phyloP scores from a whole-genome alignment of 1,284 basidiomycete species.

The Cryptococcus wingfieldii region DNA sequence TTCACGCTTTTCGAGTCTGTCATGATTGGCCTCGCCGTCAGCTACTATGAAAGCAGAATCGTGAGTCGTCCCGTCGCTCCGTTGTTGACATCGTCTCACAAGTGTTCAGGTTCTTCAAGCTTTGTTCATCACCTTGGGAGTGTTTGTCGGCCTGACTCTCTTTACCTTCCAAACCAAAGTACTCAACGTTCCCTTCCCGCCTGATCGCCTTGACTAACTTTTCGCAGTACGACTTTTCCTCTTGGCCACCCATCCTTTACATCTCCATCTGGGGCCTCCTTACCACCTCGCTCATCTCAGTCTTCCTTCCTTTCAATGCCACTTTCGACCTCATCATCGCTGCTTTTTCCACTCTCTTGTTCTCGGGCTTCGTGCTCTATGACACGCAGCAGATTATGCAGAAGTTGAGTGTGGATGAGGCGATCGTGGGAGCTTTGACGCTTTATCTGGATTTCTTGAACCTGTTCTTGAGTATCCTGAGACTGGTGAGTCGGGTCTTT shows the following conservation, averaged over 20 bases:
- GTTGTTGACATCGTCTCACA: neutral
- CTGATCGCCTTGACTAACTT: neutral
- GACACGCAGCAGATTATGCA: slow-evolving; percentile 51
- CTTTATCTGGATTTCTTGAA: slow-evolving; percentile 29
- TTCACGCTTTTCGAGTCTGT: slow-evolving; percentile 53
- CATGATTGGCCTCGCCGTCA: slow-evolving; percentile 50
- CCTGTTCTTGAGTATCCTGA: slow-evolving; percentile 13
- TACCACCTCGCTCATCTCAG: slow-evolving; percentile 38
- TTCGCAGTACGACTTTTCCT: slow-evolving; percentile 45
- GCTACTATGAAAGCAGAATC: slow-evolving; percentile 44
- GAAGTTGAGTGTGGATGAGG: slow-evolving; percentile 47
- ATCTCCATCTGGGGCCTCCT: slow-evolving; percentile 46
- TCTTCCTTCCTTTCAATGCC: slow-evolving; percentile 49
- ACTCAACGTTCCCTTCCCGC: slow-evolving; percentile 18
- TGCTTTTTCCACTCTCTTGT: slow-evolving; percentile 43
- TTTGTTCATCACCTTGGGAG: slow-evolving; percentile 53
- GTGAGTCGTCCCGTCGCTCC: slow-evolving; percentile 21
- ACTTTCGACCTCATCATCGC: slow-evolving; percentile 46
- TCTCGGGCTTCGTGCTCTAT: slow-evolving; percentile 47
- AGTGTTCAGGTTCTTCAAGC: slow-evolving; percentile 52
- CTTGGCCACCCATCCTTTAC: slow-evolving; percentile 44
- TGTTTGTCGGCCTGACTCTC: slow-evolving; percentile 54
- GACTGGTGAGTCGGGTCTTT: slow-evolving; percentile 7
- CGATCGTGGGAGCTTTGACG: slow-evolving; percentile 32
- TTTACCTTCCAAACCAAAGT: slow-evolving; percentile 54